phyloP scores from a whole-genome alignment of 192 early-diverging fungal species.

The Irineochytrium annulatum region DNA sequence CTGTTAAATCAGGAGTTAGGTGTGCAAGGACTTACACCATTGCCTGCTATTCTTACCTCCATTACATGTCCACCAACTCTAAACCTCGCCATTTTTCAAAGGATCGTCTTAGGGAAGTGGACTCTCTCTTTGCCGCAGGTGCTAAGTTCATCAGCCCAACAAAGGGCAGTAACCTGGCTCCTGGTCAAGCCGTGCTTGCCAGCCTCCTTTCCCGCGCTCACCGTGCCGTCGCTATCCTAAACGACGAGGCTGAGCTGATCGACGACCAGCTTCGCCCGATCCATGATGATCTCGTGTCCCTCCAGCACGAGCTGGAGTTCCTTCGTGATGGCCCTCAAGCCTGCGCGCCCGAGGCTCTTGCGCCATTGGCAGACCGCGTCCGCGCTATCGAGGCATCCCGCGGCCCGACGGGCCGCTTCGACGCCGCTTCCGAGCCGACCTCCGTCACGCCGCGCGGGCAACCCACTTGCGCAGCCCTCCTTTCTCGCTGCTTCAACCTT shows the following conservation, averaged over 20 bases:
- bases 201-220: conserved; percentile 13
- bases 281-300: conserved; percentile 12
- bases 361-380: conserved; percentile 14
- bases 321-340: not conserved
- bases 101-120: no score
- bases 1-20: no score
- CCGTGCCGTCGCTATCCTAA: conserved; percentile 5
- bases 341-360: not conserved
- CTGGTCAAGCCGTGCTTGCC: conserved; percentile 21
- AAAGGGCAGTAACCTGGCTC: no score
- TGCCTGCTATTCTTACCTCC: no score
- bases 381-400: conserved; percentile 17
- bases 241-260: conserved; percentile 8
- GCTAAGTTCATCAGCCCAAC: no score
- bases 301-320: conserved; percentile 2
- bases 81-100: no score
- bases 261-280: conserved; percentile 16
- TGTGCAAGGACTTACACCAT: no score
- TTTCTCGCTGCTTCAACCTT: conserved; percentile 16
- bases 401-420: conserved; percentile 3
- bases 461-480: conserved; percentile 18
- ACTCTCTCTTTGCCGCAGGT: no score
- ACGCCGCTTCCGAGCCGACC: not conserved
- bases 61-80: no score
- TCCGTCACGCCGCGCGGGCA: not conserved